Evolutionary conservation across 2,329 filamentous ascomycete genomes (phyloP).

Genomic region (Epichloe sp.): DNA sequence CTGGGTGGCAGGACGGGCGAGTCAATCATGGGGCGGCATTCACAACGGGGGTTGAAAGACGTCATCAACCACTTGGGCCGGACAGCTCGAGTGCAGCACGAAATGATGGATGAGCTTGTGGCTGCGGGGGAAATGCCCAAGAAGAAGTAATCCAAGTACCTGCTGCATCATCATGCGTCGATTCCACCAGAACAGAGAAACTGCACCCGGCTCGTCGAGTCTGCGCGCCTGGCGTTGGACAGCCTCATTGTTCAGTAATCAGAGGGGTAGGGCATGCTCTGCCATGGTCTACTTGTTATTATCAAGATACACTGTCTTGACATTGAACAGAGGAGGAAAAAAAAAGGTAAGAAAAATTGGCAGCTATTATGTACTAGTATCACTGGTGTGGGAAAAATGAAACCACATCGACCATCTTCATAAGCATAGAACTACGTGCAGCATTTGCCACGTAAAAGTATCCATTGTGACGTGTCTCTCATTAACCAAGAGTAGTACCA

Average conservation of each 20-base stretch:
- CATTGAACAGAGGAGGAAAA: neutral
- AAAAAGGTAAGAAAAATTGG: neutral
- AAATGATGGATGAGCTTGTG: constrained; percentile 32
- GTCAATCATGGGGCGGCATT: constrained; percentile 7
- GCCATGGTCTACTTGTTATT: too few relatives aligned
- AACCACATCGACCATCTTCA: too few relatives aligned
- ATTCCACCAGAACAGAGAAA: constrained; percentile 22
- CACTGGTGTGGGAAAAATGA: neutral
- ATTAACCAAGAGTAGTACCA: too few relatives aligned
- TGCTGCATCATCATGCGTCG: constrained; percentile 14
- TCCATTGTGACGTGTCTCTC: too few relatives aligned
- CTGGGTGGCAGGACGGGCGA: constrained; percentile 16
- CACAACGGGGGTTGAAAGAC: constrained; percentile 37
- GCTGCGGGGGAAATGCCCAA: constrained; percentile 22
- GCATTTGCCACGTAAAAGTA: too few relatives aligned
- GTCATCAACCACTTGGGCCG: constrained; percentile 41
- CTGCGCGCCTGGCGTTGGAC: constrained; percentile 40
- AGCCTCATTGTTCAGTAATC: constrained; percentile 38
- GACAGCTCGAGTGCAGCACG: constrained; percentile 34
- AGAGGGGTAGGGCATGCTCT: too few relatives aligned
- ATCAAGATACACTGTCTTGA: neutral
- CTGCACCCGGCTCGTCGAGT: constrained; percentile 39
- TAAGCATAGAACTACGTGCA: too few relatives aligned
- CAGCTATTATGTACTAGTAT: neutral
- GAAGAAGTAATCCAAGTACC: constrained; percentile 11